These are phyloP conservation scores for Warburgia ugandensis DNA, from an alignment of 164 flowering plant species.

Conservation along the genomic window DNA sequence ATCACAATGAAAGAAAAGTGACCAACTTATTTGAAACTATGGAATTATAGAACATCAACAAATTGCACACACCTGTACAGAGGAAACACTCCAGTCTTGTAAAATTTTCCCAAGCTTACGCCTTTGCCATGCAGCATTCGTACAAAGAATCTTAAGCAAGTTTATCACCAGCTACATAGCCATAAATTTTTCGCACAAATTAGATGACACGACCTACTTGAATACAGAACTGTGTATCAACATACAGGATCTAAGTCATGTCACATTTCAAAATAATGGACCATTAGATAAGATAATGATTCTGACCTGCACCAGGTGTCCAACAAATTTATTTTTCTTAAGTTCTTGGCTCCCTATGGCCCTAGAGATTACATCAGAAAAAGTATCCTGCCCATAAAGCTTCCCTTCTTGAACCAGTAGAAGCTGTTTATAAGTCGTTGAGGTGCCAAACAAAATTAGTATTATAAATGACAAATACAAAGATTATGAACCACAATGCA, in stretches of 20 bases:
- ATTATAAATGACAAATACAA: not conserved
- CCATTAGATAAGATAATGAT: not conserved
- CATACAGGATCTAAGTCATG: not conserved
- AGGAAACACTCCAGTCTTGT: constrained; percentile 90
- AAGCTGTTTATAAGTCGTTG: constrained; percentile 39
- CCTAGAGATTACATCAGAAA: constrained; percentile 60
- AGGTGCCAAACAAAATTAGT: constrained; percentile 10
- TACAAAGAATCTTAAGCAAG: constrained; percentile 80
- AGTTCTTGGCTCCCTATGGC: constrained; percentile 62
- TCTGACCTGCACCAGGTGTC: constrained; percentile 78
- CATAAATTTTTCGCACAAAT: constrained; percentile 10
- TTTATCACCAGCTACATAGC: constrained; percentile 49
- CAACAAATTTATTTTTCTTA: constrained; percentile 54
- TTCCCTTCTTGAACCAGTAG: constrained; percentile 93
- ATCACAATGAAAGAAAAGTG: too few species aligned
- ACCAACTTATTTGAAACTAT: too few species aligned
- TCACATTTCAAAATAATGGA: not conserved
- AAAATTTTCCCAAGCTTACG: constrained; percentile 95
- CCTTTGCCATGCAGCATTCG: constrained; percentile 97
- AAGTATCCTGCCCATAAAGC: constrained; percentile 74
- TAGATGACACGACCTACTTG: constrained; percentile 13
- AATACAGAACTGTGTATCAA: constrained; percentile 6
- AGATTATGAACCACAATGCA: not conserved
- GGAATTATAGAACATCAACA: not conserved
- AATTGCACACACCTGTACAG: constrained; percentile 61